Percentiles rank a stretch among this genome's conserved stretches.
Evolutionary conservation across 225 moss, liverwort and hornwort species (phyloP).

Genomic region (Pseudoscleropodium purum): DNA sequence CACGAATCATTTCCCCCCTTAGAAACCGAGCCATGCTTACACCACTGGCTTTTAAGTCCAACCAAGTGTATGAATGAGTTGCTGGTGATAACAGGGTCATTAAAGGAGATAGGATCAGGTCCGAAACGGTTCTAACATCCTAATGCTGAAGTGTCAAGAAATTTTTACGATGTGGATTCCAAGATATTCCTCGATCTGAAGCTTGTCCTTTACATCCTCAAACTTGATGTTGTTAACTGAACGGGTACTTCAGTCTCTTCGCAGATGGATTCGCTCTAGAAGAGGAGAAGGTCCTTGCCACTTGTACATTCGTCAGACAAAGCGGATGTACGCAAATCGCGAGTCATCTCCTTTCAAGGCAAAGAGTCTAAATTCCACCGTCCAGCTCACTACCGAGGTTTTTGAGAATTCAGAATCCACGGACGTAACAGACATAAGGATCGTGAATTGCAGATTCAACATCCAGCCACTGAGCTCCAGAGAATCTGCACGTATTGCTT

Average conservation of each 20-base stretch:
- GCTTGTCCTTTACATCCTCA: not conserved
- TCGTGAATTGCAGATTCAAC: constrained; percentile 10
- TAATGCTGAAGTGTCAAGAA: not conserved
- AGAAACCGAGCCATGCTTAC: not conserved
- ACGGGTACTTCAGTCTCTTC: not conserved
- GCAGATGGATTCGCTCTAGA: constrained; percentile 41
- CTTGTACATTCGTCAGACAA: constrained; percentile 26
- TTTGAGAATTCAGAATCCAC: not conserved
- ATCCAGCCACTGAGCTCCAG: constrained; percentile 8
- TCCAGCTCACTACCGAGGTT: not conserved
- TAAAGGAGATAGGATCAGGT: not conserved
- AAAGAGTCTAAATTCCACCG: not conserved
- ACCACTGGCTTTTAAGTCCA: not conserved
- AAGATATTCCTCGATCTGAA: not conserved
- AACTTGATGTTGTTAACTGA: not conserved
- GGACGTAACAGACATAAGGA: not conserved
- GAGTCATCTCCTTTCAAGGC: not conserved
- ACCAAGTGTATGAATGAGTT: not conserved
- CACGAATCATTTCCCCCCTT: not conserved
- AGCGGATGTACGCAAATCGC: constrained; percentile 3
- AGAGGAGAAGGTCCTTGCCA: constrained; percentile 45
- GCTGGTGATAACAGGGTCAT: not conserved
- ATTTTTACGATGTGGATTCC: not conserved
- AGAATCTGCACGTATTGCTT: constrained; percentile 1
- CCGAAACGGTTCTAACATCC: not conserved